A percentile compares a stretch with the other conserved stretches of the same genome.
Evolutionary conservation across 495 filamentous ascomycete genomes (phyloP).

Genomic region (Cryomyces antarcticus): DNA sequence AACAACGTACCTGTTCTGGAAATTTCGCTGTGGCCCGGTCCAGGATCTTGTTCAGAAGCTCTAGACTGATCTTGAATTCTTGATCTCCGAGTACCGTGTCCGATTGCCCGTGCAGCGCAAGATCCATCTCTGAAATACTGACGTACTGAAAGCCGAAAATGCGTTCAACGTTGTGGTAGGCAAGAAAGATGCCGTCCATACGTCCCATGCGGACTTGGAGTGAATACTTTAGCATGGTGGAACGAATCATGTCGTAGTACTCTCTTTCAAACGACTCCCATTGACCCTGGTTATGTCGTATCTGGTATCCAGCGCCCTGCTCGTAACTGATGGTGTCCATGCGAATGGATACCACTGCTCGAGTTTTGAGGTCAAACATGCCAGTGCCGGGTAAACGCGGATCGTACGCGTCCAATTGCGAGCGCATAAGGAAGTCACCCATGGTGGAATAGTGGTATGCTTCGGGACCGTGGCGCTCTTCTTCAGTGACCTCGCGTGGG

Average conservation of each 20-base stretch:
- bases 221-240: conserved; percentile 91
- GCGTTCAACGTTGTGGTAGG: conserved; percentile 81
- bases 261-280: conserved; percentile 91
- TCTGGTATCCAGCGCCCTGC: conserved; percentile 71
- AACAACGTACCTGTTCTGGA: conserved; percentile 31
- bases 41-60: conserved; percentile 56
- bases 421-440: conserved; percentile 87
- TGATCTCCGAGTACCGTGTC: conserved; percentile 49
- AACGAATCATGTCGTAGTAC: conserved; percentile 88
- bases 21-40: conserved; percentile 52
- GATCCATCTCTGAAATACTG: conserved; percentile 68
- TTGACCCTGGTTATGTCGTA: conserved; percentile 45
- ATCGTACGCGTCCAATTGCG: conserved; percentile 87
- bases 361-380: conserved; percentile 93
- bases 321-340: conserved; percentile 59
- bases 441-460: conserved; percentile 72
- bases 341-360: conserved; percentile 75
- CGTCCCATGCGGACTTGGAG: conserved; percentile 88
- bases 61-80: conserved; percentile 70
- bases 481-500: conserved; percentile 39
- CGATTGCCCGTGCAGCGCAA: conserved; percentile 51
- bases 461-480: conserved; percentile 39
- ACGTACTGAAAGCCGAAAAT: conserved; percentile 98
- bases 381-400: conserved; percentile 70
- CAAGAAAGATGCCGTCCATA: conserved; percentile 99